Base-by-base conservation (phyloP, 2,329 filamentous ascomycete genomes). In the Epichloe sibirici region DNA sequence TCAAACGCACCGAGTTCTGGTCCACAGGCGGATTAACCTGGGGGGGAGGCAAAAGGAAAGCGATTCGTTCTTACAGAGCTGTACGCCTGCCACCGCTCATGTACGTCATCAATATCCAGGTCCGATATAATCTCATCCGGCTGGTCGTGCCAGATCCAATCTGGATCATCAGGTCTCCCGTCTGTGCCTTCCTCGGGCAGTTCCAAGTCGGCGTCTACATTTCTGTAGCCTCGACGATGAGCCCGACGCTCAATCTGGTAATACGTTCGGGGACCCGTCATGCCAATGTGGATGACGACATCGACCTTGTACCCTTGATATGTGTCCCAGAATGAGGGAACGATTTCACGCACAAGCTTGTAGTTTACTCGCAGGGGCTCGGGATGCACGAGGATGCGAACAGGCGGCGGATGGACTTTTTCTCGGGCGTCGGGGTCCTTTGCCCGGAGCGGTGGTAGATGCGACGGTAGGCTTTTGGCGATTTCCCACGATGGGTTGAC, bases 401-500 rank as follows among this genome's bases (percentile, higher is more conserved):
- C 79, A 9, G 73, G 71, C 11, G 65, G 65, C 55, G 72, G 60
- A 51, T 66, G 59, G 52, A 48, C 54, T 23, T 60, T 63, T 59
- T 57, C 47, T 45, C 63, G 59, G 34, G 62, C 61, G 49, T 61
- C 57, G 52, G 62, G 59, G 56, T 70, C 66, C 61, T 75, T 77
- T 57, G 66, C 65, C 49, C 71, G 68, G 13, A 73, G 65, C 1
- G 74, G 69, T 2, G 81, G 78, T 5, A 90, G 76, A 58, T 78
- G 76, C 2, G 76, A 66, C 3, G 88, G 83, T n/a, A 94, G 78
- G 21, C 71, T 73, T 28, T 74, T 75, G 48, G 85, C 82, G 63
- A 95, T 90, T 63, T 90, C 79, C 77, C 81, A 90, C 3, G 88
- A 89, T 8, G 89, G 88, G 64, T 95, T 95, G 55, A 83, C 71